Base-by-base conservation (phyloP, 208 protist species). In the Crithidia sp. region DNA sequence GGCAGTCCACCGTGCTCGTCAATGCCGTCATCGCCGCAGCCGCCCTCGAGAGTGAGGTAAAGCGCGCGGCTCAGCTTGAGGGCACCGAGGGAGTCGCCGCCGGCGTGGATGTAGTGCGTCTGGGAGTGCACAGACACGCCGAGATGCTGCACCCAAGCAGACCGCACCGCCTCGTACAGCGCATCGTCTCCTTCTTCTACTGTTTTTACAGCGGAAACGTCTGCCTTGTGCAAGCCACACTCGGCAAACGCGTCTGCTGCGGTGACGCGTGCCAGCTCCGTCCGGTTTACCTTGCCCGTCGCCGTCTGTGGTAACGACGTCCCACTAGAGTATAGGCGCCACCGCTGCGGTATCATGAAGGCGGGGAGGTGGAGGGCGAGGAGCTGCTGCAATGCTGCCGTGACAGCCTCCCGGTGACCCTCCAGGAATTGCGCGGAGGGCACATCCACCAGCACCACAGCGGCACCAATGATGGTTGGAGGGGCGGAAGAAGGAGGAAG, bases 21-120 rank as follows among this genome's bases (percentile, higher is more conserved):
- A 44, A 92, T 87, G 9, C 65, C 75, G n/a, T 47, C 73, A 55
- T 87, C 84, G 43, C 44, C 60, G 19, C 77, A 74, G 44, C 62
- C 70, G 41, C 79, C 39, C 44, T 68, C 36, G 39, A 92, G 55
- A n/a, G 36, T 36, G 16, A 89, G 66, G 72, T 79, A 88, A 36
- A 92, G 61, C 28, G 73, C 77, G 8, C 84, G 77, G 17, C 72
- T 86, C 14, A 89, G 59, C 74, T 88, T 87, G 49, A 92, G 62
- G 12, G 87, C 87, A 10, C 82, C 87, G 40, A 92, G 79, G 3
- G 87, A 92, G 82, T 92, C 87, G 16, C 87, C 87, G 16, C 87
- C 87, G 0, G 73, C 55, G 62, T 83, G 77, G 50, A 85, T 74
- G 69, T 84, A 92, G 82, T 92, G 67, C n/a, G 87, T 86, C 52